Evolutionary conservation across 768 basidiomycete genomes (phyloP), one percentile per base, ranked within the genome.

Genomic region (Rhodocollybia butyracea): DNA sequence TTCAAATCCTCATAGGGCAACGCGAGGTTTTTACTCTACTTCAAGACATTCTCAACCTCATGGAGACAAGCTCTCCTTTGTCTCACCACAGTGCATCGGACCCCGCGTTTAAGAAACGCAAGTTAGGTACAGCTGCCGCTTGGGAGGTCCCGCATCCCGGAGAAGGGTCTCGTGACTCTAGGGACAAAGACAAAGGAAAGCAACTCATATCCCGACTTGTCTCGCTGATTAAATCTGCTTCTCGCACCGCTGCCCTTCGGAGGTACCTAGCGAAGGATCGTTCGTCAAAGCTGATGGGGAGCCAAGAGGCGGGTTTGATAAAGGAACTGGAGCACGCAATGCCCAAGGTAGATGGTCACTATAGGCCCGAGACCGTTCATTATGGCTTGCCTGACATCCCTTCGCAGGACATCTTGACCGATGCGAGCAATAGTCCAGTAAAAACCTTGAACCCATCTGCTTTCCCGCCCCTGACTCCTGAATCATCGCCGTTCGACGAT

Each of bases 71-170:
- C 15, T 46, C 31, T 29, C 51, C 51, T 43, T 59, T 24, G 39
- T 56, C 21, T 55, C 60, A 15, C 57, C 59, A 36, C 60, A 12
- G 39, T 27, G 19, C 60, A 42, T 39, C 52, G 26, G 51, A 42
- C 8, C 65, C 75, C 7, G 60, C 63, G 13, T 63, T 61, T 19
- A 91, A 89, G 69, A 83, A 81, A 57, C 78, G 88, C 27, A 88
- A 80, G 60, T 71, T 91, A 13, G 76, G 74, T 55, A 70, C 73
- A 8, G 88, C 92, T 13, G 90, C 90, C 31, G 90, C 90, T 21
- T 92, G 90, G 90, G 88, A 91, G 60, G 80, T 91, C 0, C 90
- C 90, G 0, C 91, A 85, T 66, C 90, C 90, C 46, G 90, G 88
- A 27, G 85, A 92, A 60, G 90, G 86, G 2, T 88, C 90, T 2